These are phyloP conservation scores for Kuraishia borneana DNA, from an alignment of 805 yeast species.

Conservation along the genomic window DNA sequence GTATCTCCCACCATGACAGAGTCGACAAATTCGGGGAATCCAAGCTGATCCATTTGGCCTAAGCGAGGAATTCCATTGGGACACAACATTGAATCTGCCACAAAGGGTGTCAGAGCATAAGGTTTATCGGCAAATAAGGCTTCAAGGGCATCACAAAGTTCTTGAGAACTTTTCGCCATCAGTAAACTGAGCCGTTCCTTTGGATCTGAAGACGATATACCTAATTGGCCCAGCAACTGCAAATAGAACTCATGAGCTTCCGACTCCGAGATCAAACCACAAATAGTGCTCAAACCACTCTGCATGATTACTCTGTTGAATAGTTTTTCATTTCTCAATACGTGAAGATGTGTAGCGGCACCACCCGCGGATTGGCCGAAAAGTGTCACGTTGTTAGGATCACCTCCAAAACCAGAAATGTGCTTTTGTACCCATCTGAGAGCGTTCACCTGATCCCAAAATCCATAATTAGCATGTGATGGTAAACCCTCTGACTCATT, in stretches of 20 bases:
- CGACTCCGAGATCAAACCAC: conserved; percentile 7
- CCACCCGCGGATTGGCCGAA: conserved; percentile 13
- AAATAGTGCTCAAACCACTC: conserved; percentile 8
- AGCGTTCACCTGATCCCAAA: conserved; percentile 11
- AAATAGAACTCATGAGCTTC: conserved; percentile 7
- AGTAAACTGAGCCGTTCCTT: conserved; percentile 2
- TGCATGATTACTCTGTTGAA: conserved; percentile 7
- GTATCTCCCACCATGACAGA: conserved; percentile 6
- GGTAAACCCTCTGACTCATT: conserved; percentile 3
- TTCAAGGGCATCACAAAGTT: not conserved
- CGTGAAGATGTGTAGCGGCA: conserved; percentile 4
- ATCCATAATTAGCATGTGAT: conserved; percentile 7
- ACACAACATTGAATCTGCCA: not conserved
- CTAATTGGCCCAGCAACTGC: conserved; percentile 6
- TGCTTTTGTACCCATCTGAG: conserved; percentile 10
- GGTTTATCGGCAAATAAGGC: not conserved
- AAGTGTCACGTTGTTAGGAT: conserved; percentile 8
- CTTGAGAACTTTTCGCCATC: conserved; percentile 3
- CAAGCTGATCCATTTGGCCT: conserved; percentile 5
- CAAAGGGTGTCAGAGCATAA: not conserved
- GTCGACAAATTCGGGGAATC: conserved; percentile 6
- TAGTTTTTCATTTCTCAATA: conserved; percentile 4
- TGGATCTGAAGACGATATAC: conserved; percentile 6
- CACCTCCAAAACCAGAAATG: conserved; percentile 11
- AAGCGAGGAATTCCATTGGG: too few species aligned